Evolutionary conservation across 1,284 basidiomycete genomes (phyloP).

Genomic region (Puccinia sorghi): DNA sequence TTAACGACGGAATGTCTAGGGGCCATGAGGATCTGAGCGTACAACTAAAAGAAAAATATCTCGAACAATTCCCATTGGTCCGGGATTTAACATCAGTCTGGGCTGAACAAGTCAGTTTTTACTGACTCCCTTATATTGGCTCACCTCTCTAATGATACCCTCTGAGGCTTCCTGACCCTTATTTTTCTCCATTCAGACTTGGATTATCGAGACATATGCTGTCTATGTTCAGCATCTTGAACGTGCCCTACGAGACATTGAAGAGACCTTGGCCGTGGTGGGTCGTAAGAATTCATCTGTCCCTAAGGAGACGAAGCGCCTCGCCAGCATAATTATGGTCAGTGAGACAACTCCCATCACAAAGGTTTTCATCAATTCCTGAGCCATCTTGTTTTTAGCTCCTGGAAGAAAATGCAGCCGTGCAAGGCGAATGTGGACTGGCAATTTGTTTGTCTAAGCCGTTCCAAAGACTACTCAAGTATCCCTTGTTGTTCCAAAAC

Average conservation of each 20-base stretch:
- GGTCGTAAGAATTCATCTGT: constrained; percentile 51
- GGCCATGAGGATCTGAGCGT: constrained; percentile 81
- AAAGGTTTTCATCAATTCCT: background rate
- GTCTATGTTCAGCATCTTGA: constrained; percentile 89
- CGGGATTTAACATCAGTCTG: constrained; percentile 88
- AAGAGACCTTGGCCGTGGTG: constrained; percentile 71
- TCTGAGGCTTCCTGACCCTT: background rate
- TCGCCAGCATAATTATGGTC: constrained; percentile 44
- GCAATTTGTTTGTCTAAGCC: constrained; percentile 85
- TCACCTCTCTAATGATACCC: background rate
- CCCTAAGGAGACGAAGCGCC: constrained; percentile 27
- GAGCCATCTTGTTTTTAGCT: constrained; percentile 7
- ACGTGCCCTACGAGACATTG: constrained; percentile 79
- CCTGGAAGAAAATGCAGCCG: constrained; percentile 75
- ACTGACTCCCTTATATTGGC: constrained; percentile 6
- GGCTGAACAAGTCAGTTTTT: constrained; percentile 71
- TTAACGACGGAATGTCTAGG: constrained; percentile 77
- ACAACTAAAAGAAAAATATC: constrained; percentile 78
- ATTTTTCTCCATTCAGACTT: constrained; percentile 66
- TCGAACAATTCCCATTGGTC: constrained; percentile 88
- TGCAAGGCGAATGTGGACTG: constrained; percentile 86
- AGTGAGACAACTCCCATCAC: too few species aligned
- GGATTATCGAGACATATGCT: constrained; percentile 86
- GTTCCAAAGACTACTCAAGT: constrained; percentile 93
- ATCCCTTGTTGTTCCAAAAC: constrained; percentile 95